Conservation (phyloP, 2,329 filamentous ascomycete species). For the Dactylellina parvicollis region DNA sequence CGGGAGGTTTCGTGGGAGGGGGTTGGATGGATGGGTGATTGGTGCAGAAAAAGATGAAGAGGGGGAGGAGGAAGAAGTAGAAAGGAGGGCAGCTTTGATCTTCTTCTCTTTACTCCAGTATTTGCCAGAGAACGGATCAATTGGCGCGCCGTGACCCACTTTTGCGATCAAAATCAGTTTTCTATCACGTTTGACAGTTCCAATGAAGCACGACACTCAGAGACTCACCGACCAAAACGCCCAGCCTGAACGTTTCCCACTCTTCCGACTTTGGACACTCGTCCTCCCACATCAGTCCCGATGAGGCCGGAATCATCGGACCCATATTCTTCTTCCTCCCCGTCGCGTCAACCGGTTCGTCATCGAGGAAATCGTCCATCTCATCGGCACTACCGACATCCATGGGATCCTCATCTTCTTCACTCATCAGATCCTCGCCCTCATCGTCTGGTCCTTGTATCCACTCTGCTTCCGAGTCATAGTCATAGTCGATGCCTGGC, state of each 20-base stretch:
- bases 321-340: constrained; percentile 72
- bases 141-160: constrained; percentile 63
- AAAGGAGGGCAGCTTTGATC: too few species aligned
- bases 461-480: constrained; percentile 88
- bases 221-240: constrained; percentile 75
- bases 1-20: too few species aligned
- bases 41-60: too few species aligned
- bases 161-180: neutral
- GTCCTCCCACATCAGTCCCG: constrained; percentile 86
- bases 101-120: constrained; percentile 72
- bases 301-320: constrained; percentile 72
- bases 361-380: constrained; percentile 89
- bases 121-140: constrained; percentile 83
- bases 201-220: neutral
- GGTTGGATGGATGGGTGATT: too few species aligned
- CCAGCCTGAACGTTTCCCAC: constrained; percentile 73
- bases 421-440: constrained; percentile 72
- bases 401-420: constrained; percentile 71
- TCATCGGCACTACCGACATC: constrained; percentile 78
- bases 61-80: too few species aligned
- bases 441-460: constrained; percentile 75
- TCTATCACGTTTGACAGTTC: too few species aligned
- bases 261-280: constrained; percentile 65
- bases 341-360: constrained; percentile 76
- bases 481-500: constrained; percentile 77